phyloP scores from a whole-genome alignment of 345 rosid genomes.

The Noccaea bulbosa region DNA sequence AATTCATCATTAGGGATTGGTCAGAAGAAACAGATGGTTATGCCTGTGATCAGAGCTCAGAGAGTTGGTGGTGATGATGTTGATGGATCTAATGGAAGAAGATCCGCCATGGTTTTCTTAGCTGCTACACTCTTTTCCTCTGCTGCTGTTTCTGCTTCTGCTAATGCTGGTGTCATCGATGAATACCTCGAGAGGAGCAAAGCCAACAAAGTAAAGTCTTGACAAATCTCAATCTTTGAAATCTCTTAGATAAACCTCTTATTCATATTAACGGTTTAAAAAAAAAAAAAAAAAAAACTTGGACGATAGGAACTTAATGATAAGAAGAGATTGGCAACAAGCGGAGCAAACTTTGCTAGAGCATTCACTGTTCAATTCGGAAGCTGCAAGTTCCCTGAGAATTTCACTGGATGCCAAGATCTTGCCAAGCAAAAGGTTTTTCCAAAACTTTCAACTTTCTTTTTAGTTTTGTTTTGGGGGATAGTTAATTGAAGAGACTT shows the following conservation, averaged over 20 bases:
- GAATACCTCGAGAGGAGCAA: slow-evolving; percentile 98
- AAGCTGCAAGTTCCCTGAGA: slow-evolving; percentile 94
- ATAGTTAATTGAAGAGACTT: slow-evolving; percentile 2
- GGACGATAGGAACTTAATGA: slow-evolving; percentile 80
- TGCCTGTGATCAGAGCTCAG: slow-evolving; percentile 72
- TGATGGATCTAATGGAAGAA: slow-evolving; percentile 59
- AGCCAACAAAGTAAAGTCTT: slow-evolving; percentile 79
- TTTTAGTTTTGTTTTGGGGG: background rate
- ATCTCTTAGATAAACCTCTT: background rate
- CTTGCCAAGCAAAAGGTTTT: slow-evolving; percentile 96
- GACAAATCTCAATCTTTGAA: slow-evolving; percentile 6
- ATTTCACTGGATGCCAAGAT: slow-evolving; percentile 99
- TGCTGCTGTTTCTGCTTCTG: slow-evolving; percentile 66
- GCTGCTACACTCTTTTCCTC: slow-evolving; percentile 78
- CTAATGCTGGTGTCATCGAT: slow-evolving; percentile 82
- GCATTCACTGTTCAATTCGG: slow-evolving; percentile 95
- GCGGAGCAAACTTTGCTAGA: slow-evolving; percentile 95
- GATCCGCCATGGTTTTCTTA: slow-evolving; percentile 68
- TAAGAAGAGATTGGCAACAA: slow-evolving; percentile 94
- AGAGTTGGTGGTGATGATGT: slow-evolving; percentile 44
- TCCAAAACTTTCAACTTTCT: background rate
- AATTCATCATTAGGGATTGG: slow-evolving; percentile 48
- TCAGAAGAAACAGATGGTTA: slow-evolving; percentile 49
- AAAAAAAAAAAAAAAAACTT: no score
- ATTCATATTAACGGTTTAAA: background rate